Base-by-base conservation (phyloP, 257 asterid species). In the Ligustrum vulgare region DNA sequence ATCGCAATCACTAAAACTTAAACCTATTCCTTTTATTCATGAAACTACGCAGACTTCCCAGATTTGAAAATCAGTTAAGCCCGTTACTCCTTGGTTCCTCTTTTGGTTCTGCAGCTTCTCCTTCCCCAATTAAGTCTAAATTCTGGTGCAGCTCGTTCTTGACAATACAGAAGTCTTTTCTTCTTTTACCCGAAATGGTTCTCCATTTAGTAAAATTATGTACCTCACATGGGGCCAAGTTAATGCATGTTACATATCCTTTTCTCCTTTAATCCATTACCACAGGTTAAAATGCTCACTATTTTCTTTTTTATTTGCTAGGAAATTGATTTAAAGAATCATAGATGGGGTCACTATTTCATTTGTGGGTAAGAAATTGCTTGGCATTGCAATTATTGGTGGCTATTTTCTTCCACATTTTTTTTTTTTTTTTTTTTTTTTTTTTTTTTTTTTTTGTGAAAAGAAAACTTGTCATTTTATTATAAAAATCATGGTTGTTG, bases 261-360 rank as follows among this genome's bases (percentile, higher is more conserved):
- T 51, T 51, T 20, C 64, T n/a, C 64, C 28, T 56, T 20, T 20
- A 56, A 56, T 2, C 64, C 9, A 7, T 56, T 45, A 45, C 6
- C 20, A 20, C 11, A 69, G 20, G 39, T 32, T 77, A 18, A 78
- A 69, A 8, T 45, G 65, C 51, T 33, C 45, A 23, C 28, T 7
- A 3, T 75, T 47, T 10, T 76, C 67, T 20, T 16, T 56, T 56
- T n/a, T 22, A 56, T n/a, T 70, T 71, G 73, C 63, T 93, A 93
- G 98, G 98, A 91, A 80, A 87, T 93, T 78, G 97, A 93, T 79
- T 76, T 91, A 84, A 91, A 89, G 90, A 82, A 89, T 84, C 98
- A 88, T 84, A 87, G 77, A 81, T 93, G 98, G 98, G 96, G 96
- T 75, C 95, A 93, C 83, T 93, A 93, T 76, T 93, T 93, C 84